Evolutionary conservation across 2,329 filamentous ascomycete genomes (phyloP).

Genomic region (Byssothecium circinans): DNA sequence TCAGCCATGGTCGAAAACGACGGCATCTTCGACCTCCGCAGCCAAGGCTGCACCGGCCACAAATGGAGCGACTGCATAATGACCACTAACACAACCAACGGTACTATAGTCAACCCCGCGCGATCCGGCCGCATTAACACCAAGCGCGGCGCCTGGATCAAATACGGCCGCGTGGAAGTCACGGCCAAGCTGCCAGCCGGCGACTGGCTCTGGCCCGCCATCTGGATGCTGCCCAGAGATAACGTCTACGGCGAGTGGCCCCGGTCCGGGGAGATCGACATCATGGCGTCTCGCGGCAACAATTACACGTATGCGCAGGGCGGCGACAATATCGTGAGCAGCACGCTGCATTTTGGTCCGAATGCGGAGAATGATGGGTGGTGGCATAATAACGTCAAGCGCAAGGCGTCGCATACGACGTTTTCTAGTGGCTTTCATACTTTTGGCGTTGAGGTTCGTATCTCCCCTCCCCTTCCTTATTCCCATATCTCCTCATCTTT

Average conservation of each 20-base stretch:
- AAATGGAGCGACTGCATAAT: conserved; percentile 65
- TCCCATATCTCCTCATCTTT: neutral
- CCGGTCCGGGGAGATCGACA: conserved; percentile 79
- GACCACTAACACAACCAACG: conserved; percentile 74
- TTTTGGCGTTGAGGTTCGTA: conserved; percentile 67
- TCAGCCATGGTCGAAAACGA: conserved; percentile 65
- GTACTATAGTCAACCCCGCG: conserved; percentile 74
- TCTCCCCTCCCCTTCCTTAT: neutral
- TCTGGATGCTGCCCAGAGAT: conserved; percentile 81
- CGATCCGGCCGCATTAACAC: conserved; percentile 79
- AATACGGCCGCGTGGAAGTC: conserved; percentile 80
- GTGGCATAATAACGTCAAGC: conserved; percentile 83
- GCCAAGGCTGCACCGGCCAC: conserved; percentile 68
- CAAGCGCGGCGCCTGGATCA: conserved; percentile 69
- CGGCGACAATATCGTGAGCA: conserved; percentile 79
- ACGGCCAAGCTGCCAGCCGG: conserved; percentile 73
- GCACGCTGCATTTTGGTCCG: conserved; percentile 81
- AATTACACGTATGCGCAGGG: conserved; percentile 75
- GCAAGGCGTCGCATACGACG: conserved; percentile 71
- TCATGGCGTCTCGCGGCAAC: conserved; percentile 79
- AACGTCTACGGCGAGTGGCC: conserved; percentile 78
- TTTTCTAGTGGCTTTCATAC: conserved; percentile 71
- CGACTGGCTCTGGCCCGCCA: conserved; percentile 91
- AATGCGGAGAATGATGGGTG: conserved; percentile 71
- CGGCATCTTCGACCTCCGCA: conserved; percentile 66